Percentiles rank a stretch among this genome's conserved stretches.
phyloP scores from a whole-genome alignment of 1,139 yeast species.

The Wickerhamomyces sp. region DNA sequence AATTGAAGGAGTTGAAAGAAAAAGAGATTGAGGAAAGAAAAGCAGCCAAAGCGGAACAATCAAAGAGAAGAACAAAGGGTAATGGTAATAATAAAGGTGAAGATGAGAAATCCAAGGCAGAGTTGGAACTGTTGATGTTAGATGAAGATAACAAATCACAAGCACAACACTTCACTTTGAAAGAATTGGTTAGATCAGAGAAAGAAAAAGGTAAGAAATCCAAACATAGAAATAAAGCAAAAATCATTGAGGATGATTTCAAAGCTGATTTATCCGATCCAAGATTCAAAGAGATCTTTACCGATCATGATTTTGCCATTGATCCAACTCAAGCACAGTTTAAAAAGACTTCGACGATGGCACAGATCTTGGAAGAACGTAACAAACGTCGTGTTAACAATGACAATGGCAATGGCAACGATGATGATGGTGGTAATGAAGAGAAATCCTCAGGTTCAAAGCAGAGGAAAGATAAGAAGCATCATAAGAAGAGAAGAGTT shows the following conservation, averaged over 20 bases:
- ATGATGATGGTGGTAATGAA: constrained; percentile 13
- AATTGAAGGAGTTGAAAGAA: constrained; percentile 52
- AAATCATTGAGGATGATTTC: constrained; percentile 56
- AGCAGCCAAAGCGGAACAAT: constrained; percentile 18
- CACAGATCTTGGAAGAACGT: constrained; percentile 70
- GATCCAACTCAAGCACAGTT: constrained; percentile 87
- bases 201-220: constrained; percentile 47
- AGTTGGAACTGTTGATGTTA: constrained; percentile 68
- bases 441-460: constrained; percentile 4
- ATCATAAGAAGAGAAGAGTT: constrained; percentile 15
- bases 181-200: constrained; percentile 68
- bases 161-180: constrained; percentile 69
- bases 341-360: constrained; percentile 85
- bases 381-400: constrained; percentile 55
- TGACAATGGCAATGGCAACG: too few species aligned
- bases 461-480: constrained; percentile 3
- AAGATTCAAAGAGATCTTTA: constrained; percentile 84
- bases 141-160: constrained; percentile 49
- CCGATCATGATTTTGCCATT: constrained; percentile 85
- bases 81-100: constrained; percentile 27
- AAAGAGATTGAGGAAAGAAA: constrained; percentile 38
- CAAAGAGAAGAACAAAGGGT: constrained; percentile 25
- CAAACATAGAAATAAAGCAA: constrained; percentile 48
- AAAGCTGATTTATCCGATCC: constrained; percentile 69
- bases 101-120: constrained; percentile 51